Evolutionary conservation across 805 yeast genomes (phyloP).

Genomic region (Lachancea fermentati): DNA sequence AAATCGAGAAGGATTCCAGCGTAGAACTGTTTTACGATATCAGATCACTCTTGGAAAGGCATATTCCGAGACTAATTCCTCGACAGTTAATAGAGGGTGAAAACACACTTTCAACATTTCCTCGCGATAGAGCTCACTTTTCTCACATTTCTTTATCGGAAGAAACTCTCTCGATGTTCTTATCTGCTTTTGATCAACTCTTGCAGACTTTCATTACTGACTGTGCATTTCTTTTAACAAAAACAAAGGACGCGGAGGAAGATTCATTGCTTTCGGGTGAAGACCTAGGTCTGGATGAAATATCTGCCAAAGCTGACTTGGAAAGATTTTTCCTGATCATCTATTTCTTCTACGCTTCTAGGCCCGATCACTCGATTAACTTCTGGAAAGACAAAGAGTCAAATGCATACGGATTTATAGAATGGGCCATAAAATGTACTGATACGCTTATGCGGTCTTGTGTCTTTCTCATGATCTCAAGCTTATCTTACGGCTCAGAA

Average conservation of each 20-base stretch:
- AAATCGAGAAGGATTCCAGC: conserved; percentile 34
- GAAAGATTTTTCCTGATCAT: conserved; percentile 81
- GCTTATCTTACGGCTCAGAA: conserved; percentile 57
- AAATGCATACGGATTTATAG: conserved; percentile 70
- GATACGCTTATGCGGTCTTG: conserved; percentile 80
- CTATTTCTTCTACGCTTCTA: conserved; percentile 57
- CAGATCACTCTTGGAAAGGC: conserved; percentile 59
- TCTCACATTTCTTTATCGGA: conserved; percentile 20
- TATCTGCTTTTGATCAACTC: conserved; percentile 43
- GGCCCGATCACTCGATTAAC: conserved; percentile 50
- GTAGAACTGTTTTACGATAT: conserved; percentile 55
- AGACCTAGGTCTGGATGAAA: conserved; percentile 51
- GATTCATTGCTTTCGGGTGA: conserved; percentile 59
- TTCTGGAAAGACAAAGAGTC: conserved; percentile 70
- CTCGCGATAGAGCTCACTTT: conserved; percentile 7
- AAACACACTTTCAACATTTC: conserved; percentile 2
- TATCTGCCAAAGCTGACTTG: conserved; percentile 72
- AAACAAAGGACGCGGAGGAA: conserved; percentile 67
- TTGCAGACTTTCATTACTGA: conserved; percentile 53
- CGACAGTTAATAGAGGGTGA: conserved; percentile 46
- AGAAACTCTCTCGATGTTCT: conserved; percentile 30
- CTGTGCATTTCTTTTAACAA: conserved; percentile 61
- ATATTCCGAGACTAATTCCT: conserved; percentile 53
- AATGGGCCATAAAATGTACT: conserved; percentile 82
- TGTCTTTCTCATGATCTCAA: conserved; percentile 71